Base-by-base conservation (phyloP, 176 grass and related monocot genomes). In the Themeda triandra region DNA sequence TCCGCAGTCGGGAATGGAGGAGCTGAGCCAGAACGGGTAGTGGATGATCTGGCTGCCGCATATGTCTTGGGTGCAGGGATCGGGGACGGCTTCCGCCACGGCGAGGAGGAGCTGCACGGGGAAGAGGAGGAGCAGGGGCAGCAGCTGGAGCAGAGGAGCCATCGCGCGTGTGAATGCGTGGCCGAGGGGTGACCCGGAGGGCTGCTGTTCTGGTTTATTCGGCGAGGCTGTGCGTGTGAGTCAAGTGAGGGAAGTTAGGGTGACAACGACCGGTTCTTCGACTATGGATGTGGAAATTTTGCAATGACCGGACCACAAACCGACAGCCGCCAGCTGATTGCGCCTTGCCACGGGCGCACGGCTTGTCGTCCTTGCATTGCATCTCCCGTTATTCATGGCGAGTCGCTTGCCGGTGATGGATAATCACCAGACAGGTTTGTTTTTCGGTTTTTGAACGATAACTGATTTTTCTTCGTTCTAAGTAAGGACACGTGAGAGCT, bases 21-120 rank as follows among this genome's bases (percentile, higher is more conserved):
- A 29, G 18, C 36, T 28, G 60, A 92, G 69, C 60, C 54, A 83
- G 86, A 97, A 92, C 10, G 95, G 95, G 75, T 94, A 97, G 10
- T 1, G 21, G 31, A 86, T 45, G 27, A 12, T 8, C 0, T 66
- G 78, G 37, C 5, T 5, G 71, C 0, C 48, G 73, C 74, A 76
- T 33, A 3, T 76, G 51, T 1, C 21, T 6, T 25, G 5, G 31
- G 11, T 1, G 75, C 75, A 77, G 6, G 75, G 3, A 24, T 54
- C 21, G 24, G 75, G 75, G 33, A 77, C 6, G 23, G 51, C 75
- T 1, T 60, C 53, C 23, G 75, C 51, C 2, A 15, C 32, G 32
- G 75, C 53, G 53, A 60, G 53, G 51, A 60, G 32, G 32, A 59
- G 51, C 3, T 24, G 21, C 6, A 32, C 21, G 49, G 11, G 12